Evolutionary conservation across 208 protist genomes (phyloP).

Genomic region (Eutreptiella sp.): DNA sequence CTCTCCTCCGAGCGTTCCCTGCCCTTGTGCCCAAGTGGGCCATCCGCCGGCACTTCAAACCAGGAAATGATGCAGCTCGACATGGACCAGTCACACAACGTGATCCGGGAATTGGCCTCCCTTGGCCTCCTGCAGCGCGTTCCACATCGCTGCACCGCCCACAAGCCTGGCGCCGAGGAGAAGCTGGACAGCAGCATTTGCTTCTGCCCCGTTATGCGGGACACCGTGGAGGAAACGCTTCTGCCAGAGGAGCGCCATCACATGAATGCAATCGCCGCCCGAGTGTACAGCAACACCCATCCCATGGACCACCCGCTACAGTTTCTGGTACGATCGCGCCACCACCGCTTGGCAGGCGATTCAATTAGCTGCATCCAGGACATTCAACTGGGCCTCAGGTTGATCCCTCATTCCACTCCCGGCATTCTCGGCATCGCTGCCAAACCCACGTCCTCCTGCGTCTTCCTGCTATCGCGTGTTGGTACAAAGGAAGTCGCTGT

Average conservation of each 20-base stretch:
- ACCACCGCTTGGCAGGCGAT: conserved; percentile 1
- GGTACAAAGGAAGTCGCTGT: no score
- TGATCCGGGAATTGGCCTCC: no score
- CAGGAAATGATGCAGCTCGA: not conserved
- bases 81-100: no score
- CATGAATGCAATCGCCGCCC: not conserved
- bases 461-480: no score
- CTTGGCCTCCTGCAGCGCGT: not conserved
- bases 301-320: conserved; percentile 14
- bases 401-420: no score
- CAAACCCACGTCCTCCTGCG: no score
- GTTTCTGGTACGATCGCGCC: conserved; percentile 1
- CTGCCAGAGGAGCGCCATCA: not conserved
- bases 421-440: no score
- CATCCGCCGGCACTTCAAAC: no score
- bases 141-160: not conserved
- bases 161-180: not conserved
- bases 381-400: no score
- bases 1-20: no score
- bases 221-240: not conserved
- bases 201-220: not conserved
- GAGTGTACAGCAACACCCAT: not conserved
- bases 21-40: no score
- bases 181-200: not conserved
- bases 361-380: no score